phyloP scores from a whole-genome alignment of 1,284 basidiomycete species.

The Cryptococcus amylolentus region DNA sequence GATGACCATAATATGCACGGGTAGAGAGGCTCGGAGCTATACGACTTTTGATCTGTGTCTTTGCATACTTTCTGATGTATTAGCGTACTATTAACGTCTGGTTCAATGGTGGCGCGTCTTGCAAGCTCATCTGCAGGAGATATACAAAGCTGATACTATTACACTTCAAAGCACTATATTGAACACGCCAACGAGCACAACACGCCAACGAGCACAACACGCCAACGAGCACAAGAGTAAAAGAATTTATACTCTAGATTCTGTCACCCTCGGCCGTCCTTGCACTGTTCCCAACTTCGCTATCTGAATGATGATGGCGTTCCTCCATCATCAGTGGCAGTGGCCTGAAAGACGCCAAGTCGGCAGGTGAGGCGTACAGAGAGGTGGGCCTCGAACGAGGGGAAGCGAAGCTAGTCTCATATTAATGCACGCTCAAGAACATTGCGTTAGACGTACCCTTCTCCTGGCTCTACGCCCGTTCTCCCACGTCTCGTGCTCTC shows the following conservation, averaged over 20 bases:
- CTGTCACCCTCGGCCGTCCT: too few species aligned
- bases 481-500: background rate
- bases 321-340: conserved; percentile 6
- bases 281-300: too few species aligned
- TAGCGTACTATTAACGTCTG: too few species aligned
- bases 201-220: too few species aligned
- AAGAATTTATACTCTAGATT: too few species aligned
- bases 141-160: too few species aligned
- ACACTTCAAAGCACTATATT: too few species aligned
- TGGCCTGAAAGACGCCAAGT: conserved; percentile 16
- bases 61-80: background rate
- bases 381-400: conserved; percentile 11
- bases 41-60: background rate
- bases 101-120: too few species aligned
- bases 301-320: too few species aligned
- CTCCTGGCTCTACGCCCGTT: background rate
- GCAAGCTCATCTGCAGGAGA: too few species aligned
- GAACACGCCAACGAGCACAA: too few species aligned
- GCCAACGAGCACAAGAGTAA: too few species aligned
- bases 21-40: background rate
- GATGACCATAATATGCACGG: background rate
- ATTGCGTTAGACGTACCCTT: background rate
- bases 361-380: conserved; percentile 21
- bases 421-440: background rate
- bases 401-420: conserved; percentile 1